Evolutionary conservation across 805 yeast genomes (phyloP).

Genomic region (Saccharomycopsis oosterbeekiorum): DNA sequence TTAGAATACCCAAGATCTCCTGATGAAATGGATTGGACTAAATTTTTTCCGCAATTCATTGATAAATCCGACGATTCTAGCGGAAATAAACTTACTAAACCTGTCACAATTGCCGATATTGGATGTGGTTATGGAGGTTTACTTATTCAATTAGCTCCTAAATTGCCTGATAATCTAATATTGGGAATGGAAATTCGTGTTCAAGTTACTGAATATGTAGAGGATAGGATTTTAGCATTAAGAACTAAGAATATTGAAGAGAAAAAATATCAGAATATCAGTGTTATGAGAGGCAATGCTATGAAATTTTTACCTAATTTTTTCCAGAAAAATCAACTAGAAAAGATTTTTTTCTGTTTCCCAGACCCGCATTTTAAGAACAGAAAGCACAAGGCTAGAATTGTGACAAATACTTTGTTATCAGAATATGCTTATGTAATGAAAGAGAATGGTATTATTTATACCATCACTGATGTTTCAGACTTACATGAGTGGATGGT

Average conservation of each 20-base stretch:
- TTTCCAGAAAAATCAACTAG: slow-evolving; percentile 69
- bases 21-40: slow-evolving; percentile 77
- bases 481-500: slow-evolving; percentile 97
- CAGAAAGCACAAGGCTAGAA: slow-evolving; percentile 94
- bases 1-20: slow-evolving; percentile 83
- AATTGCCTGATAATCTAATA: slow-evolving; percentile 61
- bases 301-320: slow-evolving; percentile 97
- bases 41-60: slow-evolving; percentile 57
- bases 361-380: slow-evolving; percentile 99
- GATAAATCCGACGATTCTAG: slow-evolving; percentile 26
- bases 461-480: slow-evolving; percentile 91
- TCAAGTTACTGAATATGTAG: slow-evolving; percentile 94
- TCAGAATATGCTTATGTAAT: slow-evolving; percentile 89
- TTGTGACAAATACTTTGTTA: slow-evolving; percentile 78
- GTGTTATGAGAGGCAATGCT: slow-evolving; percentile 88
- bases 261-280: slow-evolving; percentile 65
- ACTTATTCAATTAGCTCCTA: slow-evolving; percentile 66
- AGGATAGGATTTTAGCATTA: slow-evolving; percentile 86
- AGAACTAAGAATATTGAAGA: slow-evolving; percentile 39
- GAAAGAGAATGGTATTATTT: slow-evolving; percentile 76
- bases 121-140: slow-evolving; percentile 98
- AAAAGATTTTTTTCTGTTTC: slow-evolving; percentile 94
- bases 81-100: slow-evolving; percentile 28
- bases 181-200: slow-evolving; percentile 97
- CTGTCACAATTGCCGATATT: slow-evolving; percentile 85